Conservation (phyloP, 208 protist species). For the Paratrypanosoma confusum region DNA sequence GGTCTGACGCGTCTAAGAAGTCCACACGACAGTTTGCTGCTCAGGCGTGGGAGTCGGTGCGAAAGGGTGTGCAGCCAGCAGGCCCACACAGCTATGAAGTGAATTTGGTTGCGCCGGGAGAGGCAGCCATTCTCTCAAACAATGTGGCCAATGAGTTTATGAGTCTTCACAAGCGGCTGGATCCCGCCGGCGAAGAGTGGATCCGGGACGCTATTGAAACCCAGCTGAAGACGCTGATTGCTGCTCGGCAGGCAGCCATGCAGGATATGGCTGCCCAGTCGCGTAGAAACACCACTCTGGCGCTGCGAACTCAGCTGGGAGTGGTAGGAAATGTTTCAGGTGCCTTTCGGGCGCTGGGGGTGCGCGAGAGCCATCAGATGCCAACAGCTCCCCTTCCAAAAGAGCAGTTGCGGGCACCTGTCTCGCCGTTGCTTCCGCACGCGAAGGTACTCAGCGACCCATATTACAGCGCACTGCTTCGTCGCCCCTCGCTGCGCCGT, state of each 20-base stretch:
- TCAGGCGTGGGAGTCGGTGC: slow-evolving; percentile 1
- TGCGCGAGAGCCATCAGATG: too few species aligned
- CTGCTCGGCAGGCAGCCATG: not conserved
- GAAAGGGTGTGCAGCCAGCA: not conserved
- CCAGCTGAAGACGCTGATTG: slow-evolving; percentile 3
- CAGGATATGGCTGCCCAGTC: not conserved
- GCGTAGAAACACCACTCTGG: not conserved
- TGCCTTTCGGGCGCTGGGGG: not conserved
- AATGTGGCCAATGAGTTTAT: slow-evolving; percentile 20
- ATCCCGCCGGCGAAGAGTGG: slow-evolving; percentile 6
- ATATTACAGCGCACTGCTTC: slow-evolving; percentile 8
- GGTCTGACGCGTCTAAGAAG: slow-evolving; percentile 7
- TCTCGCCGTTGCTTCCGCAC: slow-evolving; percentile 13
- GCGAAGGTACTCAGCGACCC: slow-evolving; percentile 10
- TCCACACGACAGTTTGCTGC: not conserved
- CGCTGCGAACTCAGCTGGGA: slow-evolving; percentile 2
- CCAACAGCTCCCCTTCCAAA: slow-evolving; percentile 1
- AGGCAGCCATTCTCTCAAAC: slow-evolving; percentile 1
- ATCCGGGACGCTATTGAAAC: slow-evolving; percentile 1
- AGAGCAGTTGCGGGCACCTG: not conserved
- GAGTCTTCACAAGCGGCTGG: slow-evolving; percentile 4
- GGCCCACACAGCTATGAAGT: too few species aligned
- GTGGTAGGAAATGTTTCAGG: not conserved
- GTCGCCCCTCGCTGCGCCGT: slow-evolving; percentile 4
- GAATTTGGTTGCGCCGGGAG: not conserved